Percentiles rank a stretch among this genome's conserved stretches.
Conservation (phyloP, 2,329 filamentous ascomycete genomes). For the Podosphaera aphanis region DNA sequence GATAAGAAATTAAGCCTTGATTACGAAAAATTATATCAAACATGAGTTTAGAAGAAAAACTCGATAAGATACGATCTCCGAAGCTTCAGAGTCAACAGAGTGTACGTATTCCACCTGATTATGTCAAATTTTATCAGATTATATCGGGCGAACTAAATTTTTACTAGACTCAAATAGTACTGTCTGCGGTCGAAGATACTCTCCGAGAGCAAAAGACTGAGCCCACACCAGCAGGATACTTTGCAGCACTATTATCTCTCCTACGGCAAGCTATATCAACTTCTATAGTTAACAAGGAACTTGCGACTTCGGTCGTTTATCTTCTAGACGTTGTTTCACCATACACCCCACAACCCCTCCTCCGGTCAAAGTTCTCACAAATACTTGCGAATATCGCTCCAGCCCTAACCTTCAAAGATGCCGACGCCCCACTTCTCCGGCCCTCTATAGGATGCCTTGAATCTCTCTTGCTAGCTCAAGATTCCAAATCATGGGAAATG, state of each 20-base stretch:
- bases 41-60: conserved; percentile 61
- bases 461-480: conserved; percentile 73
- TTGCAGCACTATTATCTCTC: conserved; percentile 78
- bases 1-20: not conserved
- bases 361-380: conserved; percentile 84
- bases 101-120: not conserved
- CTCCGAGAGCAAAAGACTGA: conserved; percentile 70
- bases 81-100: conserved; percentile 84
- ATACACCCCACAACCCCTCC: conserved; percentile 60
- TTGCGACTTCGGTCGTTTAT: conserved; percentile 74
- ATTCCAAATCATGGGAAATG: conserved; percentile 69
- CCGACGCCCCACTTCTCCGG: conserved; percentile 66
- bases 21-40: conserved; percentile 7
- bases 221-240: conserved; percentile 73
- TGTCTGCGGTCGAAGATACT: conserved; percentile 80
- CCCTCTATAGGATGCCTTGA: conserved; percentile 85
- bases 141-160: conserved; percentile 2
- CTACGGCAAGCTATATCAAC: conserved; percentile 51
- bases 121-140: no score
- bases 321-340: conserved; percentile 82
- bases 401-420: conserved; percentile 53
- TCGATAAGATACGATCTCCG: conserved; percentile 91
- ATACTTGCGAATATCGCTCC: conserved; percentile 75
- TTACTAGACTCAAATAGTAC: conserved; percentile 53
- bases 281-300: conserved; percentile 50